Evolutionary conservation across 257 asterid genomes (phyloP), one percentile per base, ranked within the genome.

Genomic region (Cordia subcordata): DNA sequence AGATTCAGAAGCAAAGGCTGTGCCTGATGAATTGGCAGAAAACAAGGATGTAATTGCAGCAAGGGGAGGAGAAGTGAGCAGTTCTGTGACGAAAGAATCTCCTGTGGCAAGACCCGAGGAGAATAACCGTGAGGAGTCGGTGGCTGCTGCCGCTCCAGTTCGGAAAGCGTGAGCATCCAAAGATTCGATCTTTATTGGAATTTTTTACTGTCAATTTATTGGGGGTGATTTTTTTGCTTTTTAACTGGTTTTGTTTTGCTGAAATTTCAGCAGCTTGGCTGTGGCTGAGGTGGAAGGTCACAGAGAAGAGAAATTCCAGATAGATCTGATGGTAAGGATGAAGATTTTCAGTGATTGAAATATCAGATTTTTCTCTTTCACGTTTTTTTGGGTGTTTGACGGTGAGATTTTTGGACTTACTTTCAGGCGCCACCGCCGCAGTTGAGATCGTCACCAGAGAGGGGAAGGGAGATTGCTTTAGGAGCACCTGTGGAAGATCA

Each of bases 271-370:
- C 55, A 81, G 52, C 61, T 69, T 65, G 32, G n/a, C 55, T 22
- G 69, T 39, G 27, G 19, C 76, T 44, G 90, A 52, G 64, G 68
- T 60, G 67, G 86, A 76, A 62, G 75, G 35, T 27, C 78, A 60
- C 44, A 81, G 77, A 75, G 89, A 80, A 58, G 94, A 83, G 32
- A 93, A 89, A 79, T 86, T 86, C 51, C 86, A 84, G 72, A 89
- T 93, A 78, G 97, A 93, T 87, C 96, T 89, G 69, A 91, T 89
- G 99, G 99, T 92, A 83, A 68, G 87, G 46, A 33, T 40, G 14
- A 44, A 55, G 45, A 51, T 16, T 2, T 27, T 22, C 32, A 22
- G 21, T 42, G 21, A 11, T 23, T 9, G 8, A 12, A n/a, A n/a
- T 45, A 46, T 65, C 18, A 23, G 44, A 13, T 44, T 13, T 12